Conservation (phyloP, 768 basidiomycete species). For the Naganishia vishniacii region DNA sequence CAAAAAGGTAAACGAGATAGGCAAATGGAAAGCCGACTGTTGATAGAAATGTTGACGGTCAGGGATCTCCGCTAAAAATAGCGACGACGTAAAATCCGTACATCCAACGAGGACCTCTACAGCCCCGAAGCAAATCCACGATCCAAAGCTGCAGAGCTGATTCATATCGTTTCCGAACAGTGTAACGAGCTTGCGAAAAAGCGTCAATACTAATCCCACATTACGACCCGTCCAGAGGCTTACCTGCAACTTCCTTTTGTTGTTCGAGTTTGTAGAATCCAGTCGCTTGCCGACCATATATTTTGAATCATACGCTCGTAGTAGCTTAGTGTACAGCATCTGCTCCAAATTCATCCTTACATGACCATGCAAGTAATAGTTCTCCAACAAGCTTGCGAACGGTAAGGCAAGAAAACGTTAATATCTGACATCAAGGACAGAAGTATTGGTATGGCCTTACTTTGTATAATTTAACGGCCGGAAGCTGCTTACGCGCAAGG, state of each 20-base stretch:
- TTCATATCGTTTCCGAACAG: constrained; percentile 5
- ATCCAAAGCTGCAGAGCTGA: constrained; percentile 1
- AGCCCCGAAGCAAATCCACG: not conserved
- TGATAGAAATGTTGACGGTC: not conserved
- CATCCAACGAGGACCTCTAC: not conserved
- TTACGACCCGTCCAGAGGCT: not conserved
- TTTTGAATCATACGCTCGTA: constrained; percentile 6
- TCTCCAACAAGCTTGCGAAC: not conserved
- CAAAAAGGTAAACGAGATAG: not conserved
- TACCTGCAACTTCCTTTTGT: not conserved
- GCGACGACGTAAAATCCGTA: not conserved
- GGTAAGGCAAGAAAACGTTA: not conserved
- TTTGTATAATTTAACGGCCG: not conserved
- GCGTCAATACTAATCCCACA: too few relatives aligned
- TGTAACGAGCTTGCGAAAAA: not conserved
- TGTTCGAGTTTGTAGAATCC: not conserved
- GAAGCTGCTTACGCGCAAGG: not conserved
- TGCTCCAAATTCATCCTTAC: constrained; percentile 13
- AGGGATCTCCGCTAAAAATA: too few relatives aligned
- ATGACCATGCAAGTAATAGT: constrained; percentile 13
- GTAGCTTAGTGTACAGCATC: constrained; percentile 2
- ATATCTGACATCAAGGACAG: not conserved
- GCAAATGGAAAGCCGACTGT: constrained; percentile 5
- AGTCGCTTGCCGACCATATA: not conserved
- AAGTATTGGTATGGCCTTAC: not conserved